phyloP scores from a whole-genome alignment of 1,284 basidiomycete species.

The Apiotrichum sp. region DNA sequence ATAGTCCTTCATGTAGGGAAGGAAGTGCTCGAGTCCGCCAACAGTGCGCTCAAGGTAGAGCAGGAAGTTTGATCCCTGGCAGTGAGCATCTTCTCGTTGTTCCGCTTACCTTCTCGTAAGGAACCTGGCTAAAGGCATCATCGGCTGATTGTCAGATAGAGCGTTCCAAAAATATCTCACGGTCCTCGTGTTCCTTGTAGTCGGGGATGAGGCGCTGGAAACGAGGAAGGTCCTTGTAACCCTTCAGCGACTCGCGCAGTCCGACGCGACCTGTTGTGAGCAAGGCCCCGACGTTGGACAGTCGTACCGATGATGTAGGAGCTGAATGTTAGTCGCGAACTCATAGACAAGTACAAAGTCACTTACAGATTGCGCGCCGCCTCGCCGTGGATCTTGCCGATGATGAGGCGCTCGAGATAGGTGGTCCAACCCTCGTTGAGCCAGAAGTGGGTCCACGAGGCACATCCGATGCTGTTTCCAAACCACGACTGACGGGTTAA shows the following conservation, averaged over 20 bases:
- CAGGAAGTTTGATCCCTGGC: conserved; percentile 61
- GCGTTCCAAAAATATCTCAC: conserved; percentile 6
- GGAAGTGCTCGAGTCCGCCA: conserved; percentile 78
- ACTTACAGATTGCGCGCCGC: conserved; percentile 64
- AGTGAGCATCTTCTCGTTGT: conserved; percentile 3
- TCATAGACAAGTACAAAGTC: no score
- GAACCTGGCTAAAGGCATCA: conserved; percentile 63
- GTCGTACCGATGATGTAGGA: conserved; percentile 35
- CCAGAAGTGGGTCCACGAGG: conserved; percentile 67
- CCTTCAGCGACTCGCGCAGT: conserved; percentile 64
- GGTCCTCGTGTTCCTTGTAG: conserved; percentile 56
- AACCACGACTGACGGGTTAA: conserved; percentile 64
- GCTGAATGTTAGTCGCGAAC: conserved; percentile 21
- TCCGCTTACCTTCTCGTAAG: conserved; percentile 59
- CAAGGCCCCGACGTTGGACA: no score
- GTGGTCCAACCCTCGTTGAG: conserved; percentile 91
- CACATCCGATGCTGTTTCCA: conserved; percentile 63
- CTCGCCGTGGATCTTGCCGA: conserved; percentile 65
- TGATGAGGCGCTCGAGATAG: conserved; percentile 76
- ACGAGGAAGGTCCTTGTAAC: conserved; percentile 50
- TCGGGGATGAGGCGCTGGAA: conserved; percentile 81
- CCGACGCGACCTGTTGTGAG: conserved; percentile 51
- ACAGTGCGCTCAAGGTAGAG: conserved; percentile 65
- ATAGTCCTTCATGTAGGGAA: conserved; percentile 66
- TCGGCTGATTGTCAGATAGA: conserved; percentile 53